phyloP scores from a whole-genome alignment of 1,139 yeast genomes.

The Spencermartinsiella ligniputridi region DNA sequence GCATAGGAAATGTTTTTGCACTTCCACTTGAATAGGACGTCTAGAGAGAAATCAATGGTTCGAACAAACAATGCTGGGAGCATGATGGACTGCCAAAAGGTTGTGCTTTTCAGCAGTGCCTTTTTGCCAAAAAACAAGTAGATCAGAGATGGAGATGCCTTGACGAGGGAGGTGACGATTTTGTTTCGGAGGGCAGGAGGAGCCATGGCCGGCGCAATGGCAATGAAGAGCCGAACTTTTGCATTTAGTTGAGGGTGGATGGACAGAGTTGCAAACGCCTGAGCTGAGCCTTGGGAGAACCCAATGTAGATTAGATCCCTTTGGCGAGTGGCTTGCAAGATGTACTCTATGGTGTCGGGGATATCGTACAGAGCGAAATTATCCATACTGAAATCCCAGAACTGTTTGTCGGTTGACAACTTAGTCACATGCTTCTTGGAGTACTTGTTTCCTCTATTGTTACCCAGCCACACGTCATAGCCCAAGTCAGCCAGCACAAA shows the following conservation, averaged over 20 bases:
- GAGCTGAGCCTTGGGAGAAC: constrained; percentile 90
- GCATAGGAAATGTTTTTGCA: constrained; percentile 60
- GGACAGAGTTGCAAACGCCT: constrained; percentile 76
- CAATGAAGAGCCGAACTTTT: constrained; percentile 68
- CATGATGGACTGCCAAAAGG: constrained; percentile 77
- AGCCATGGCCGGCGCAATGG: constrained; percentile 91
- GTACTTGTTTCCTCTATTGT: constrained; percentile 86
- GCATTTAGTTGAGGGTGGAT: constrained; percentile 64
- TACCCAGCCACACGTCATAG: constrained; percentile 90
- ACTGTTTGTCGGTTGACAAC: constrained; percentile 45
- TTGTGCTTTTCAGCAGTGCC: constrained; percentile 68
- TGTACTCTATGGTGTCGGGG: constrained; percentile 67
- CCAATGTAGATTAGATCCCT: constrained; percentile 64
- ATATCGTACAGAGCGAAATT: constrained; percentile 82
- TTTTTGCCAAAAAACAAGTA: constrained; percentile 70
- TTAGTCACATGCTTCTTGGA: constrained; percentile 49
- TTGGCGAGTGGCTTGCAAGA: constrained; percentile 44
- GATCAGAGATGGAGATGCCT: constrained; percentile 73
- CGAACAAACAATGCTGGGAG: constrained; percentile 78
- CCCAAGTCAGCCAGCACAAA: constrained; percentile 73
- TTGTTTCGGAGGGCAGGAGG: constrained; percentile 80
- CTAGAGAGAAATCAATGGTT: constrained; percentile 65
- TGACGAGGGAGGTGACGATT: constrained; percentile 69
- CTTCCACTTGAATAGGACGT: constrained; percentile 72
- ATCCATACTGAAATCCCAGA: constrained; percentile 85